Percentiles rank a stretch among this genome's conserved stretches.
These are phyloP conservation scores for Gossypium sturtianum DNA, from an alignment of 345 rosid genomes.

Conservation along the genomic window DNA sequence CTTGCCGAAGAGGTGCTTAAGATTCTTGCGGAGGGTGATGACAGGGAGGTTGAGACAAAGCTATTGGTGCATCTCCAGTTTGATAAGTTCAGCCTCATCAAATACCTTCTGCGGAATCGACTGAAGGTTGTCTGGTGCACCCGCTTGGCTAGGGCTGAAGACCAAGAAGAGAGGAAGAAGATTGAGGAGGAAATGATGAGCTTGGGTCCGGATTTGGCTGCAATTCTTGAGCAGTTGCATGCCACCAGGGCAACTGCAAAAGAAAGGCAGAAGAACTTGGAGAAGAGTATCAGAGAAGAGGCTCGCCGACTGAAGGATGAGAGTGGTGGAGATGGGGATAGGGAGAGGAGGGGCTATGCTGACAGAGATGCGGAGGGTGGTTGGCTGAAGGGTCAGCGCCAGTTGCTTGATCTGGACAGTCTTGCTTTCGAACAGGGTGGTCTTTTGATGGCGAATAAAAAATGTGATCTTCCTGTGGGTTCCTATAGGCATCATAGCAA, in stretches of 20 bases:
- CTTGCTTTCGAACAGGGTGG: slow-evolving; percentile 86
- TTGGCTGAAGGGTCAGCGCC: slow-evolving; percentile 81
- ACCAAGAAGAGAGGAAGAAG: slow-evolving; percentile 65
- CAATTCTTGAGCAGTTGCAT: slow-evolving; percentile 85
- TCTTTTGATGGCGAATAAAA: slow-evolving; percentile 81
- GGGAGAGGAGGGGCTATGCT: slow-evolving; percentile 49
- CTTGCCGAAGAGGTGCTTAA: slow-evolving; percentile 91
- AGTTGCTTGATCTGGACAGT: slow-evolving; percentile 75
- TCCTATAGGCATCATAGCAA: slow-evolving; percentile 57
- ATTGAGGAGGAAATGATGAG: slow-evolving; percentile 82
- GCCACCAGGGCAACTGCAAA: slow-evolving; percentile 92
- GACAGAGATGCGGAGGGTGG: slow-evolving; percentile 71
- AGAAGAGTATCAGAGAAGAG: slow-evolving; percentile 93
- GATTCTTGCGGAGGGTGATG: slow-evolving; percentile 81
- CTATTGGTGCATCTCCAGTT: slow-evolving; percentile 53
- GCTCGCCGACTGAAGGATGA: slow-evolving; percentile 86
- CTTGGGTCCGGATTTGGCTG: slow-evolving; percentile 62
- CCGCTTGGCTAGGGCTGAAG: slow-evolving; percentile 90
- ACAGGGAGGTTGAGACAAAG: slow-evolving; percentile 72
- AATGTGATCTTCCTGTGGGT: slow-evolving; percentile 77
- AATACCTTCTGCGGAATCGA: slow-evolving; percentile 59
- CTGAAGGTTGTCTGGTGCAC: slow-evolving; percentile 93
- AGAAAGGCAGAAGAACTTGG: slow-evolving; percentile 87
- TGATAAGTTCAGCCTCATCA: slow-evolving; percentile 73
- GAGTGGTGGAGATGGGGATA: slow-evolving; percentile 56